Conservation (phyloP, 345 rosid species). For the Euphorbia pulcherrima region DNA sequence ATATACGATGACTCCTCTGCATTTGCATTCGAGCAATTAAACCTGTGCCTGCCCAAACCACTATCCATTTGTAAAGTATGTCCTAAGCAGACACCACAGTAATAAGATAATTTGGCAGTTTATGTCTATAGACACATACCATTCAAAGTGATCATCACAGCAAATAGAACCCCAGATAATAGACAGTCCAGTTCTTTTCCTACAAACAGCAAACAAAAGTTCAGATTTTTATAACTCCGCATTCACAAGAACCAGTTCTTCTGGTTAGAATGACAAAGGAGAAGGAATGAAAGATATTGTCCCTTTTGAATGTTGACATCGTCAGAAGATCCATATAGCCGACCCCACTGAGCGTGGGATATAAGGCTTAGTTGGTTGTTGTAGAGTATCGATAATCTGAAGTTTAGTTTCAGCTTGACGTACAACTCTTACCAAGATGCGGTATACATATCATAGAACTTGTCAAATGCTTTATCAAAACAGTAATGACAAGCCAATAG, state of each 20-base stretch:
- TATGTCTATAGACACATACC: conserved; percentile 32
- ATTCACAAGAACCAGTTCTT: too few species aligned
- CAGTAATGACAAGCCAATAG: conserved; percentile 68
- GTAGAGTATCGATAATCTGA: too few species aligned
- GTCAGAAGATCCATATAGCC: too few species aligned
- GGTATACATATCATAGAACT: conserved; percentile 61
- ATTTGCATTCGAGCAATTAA: conserved; percentile 54
- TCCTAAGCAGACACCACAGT: not conserved
- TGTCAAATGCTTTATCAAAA: conserved; percentile 64
- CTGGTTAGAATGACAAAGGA: too few species aligned
- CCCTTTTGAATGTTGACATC: not conserved
- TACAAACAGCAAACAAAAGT: conserved; percentile 18
- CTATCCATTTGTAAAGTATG: not conserved
- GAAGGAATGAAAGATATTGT: too few species aligned
- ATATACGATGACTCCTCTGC: conserved; percentile 45
- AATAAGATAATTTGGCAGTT: not conserved
- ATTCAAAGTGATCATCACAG: conserved; percentile 70
- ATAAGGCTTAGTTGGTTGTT: too few species aligned
- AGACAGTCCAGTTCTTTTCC: conserved; percentile 55
- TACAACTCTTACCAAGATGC: conserved; percentile 54
- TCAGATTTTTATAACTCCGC: not conserved
- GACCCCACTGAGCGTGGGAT: too few species aligned
- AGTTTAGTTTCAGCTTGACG: not conserved
- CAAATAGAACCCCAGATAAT: conserved; percentile 59
- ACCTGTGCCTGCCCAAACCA: conserved; percentile 50